phyloP scores from a whole-genome alignment of 768 basidiomycete species.

The Kondoa malvinella region DNA sequence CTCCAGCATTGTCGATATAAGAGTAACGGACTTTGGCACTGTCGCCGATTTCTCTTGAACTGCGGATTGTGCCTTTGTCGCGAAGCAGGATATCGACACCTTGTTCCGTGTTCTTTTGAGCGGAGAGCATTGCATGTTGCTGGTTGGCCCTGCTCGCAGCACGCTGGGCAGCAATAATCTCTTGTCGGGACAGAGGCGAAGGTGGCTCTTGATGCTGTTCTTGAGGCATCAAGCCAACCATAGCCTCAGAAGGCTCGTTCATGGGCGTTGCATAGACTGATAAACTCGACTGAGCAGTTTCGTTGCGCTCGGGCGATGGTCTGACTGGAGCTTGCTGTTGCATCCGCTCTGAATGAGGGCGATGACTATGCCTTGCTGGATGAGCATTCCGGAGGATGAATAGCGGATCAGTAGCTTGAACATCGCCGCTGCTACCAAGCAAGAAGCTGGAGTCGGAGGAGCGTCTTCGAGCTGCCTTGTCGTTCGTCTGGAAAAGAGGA shows the following conservation, averaged over 20 bases:
- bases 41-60: conserved; percentile 48
- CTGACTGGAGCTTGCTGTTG: neutral
- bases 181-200: conserved; percentile 66
- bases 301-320: neutral
- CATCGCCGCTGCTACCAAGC: conserved; percentile 49
- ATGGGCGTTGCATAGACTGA: conserved; percentile 29
- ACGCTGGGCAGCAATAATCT: conserved; percentile 85
- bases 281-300: neutral
- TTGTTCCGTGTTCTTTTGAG: conserved; percentile 64
- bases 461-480: conserved; percentile 54
- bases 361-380: neutral
- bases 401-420: conserved; percentile 64
- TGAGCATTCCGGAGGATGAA: conserved; percentile 70
- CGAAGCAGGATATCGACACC: conserved; percentile 79
- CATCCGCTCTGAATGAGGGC: neutral
- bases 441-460: conserved; percentile 46
- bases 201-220: conserved; percentile 17
- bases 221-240: conserved; percentile 4
- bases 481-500: conserved; percentile 50
- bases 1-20: conserved; percentile 76
- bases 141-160: conserved; percentile 63
- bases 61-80: conserved; percentile 68
- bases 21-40: conserved; percentile 63
- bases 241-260: conserved; percentile 7
- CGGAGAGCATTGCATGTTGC: conserved; percentile 69